Evolutionary conservation across 371 early-diverging fungal species (phyloP), one percentile per base, ranked within the genome.

Genomic region (Cokeromyces recurvatus): DNA sequence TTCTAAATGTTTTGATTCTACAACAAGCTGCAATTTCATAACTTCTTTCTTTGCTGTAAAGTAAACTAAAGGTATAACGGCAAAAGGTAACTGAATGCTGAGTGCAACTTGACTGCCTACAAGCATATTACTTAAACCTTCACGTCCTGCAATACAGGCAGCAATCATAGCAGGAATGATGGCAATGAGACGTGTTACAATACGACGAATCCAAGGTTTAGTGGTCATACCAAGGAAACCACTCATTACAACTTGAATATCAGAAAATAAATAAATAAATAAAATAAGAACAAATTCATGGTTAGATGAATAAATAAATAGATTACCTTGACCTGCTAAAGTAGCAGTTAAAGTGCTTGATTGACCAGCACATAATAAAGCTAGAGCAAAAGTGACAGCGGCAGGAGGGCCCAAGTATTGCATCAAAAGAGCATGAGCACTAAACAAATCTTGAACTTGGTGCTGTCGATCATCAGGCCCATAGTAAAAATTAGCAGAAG

Each of bases 341-440:
- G 92, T 92, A 2, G 89, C 91, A 1, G 92, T 91, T 34, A 92
- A 64, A 10, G 91, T 89, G 19, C 85, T 81, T 4, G 79, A 79
- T 59, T 90, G 90, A 29, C 92, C 92, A 2, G 88, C 76, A 51
- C 81, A 69, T 44, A 92, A 57, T 38, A 92, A 60, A 4, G 87
- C 91, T 3, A 89, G 52, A 1, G 90, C 90, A 77, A 91, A 92
- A 6, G 83, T 44, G n/a, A 72, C 60, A 8, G 81, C 87, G 0
- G 89, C 86, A 2, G 78, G 71, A 4, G 60, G 65, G 2, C 89
- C 88, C 7, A 92, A 66, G 38, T 79, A 74, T 37, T 71, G 55
- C 5, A 57, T 51, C 36, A 92, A 46, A 4, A 89, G 66, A 2
- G 52, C 51, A 60, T 81, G 81, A 0, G 91, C 92, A 50, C 81